These are phyloP conservation scores for Fusarium dlaminii DNA, from an alignment of 2,329 filamentous ascomycete genomes.

Conservation along the genomic window DNA sequence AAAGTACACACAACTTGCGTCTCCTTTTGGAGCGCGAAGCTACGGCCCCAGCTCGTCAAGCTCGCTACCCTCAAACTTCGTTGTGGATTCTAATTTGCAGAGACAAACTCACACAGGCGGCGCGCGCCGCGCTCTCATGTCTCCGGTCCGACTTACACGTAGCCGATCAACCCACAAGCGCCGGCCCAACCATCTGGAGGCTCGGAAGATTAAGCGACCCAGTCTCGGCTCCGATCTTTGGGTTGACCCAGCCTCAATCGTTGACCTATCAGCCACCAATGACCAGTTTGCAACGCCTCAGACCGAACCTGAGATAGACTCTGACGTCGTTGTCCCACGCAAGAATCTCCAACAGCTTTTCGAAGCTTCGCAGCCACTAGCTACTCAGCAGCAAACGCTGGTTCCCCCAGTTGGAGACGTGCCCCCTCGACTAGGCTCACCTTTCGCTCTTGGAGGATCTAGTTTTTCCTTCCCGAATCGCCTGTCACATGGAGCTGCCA, in stretches of 20 bases:
- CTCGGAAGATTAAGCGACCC: conserved; percentile 61
- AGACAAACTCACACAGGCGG: conserved; percentile 61
- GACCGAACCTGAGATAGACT: conserved; percentile 23
- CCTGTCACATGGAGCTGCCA: conserved; percentile 56
- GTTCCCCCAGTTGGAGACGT: conserved; percentile 47
- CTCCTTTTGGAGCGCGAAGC: conserved; percentile 66
- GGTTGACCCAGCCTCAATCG: conserved; percentile 53
- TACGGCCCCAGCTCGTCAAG: conserved; percentile 70
- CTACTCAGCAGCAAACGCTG: conserved; percentile 24
- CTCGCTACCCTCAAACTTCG: conserved; percentile 53
- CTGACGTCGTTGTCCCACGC: conserved; percentile 53
- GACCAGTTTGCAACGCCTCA: conserved; percentile 49
- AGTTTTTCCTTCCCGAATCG: conserved; percentile 71
- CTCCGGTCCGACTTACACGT: conserved; percentile 60
- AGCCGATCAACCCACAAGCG: conserved; percentile 67
- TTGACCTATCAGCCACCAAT: conserved; percentile 36
- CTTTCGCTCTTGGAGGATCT: conserved; percentile 60
- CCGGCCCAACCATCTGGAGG: conserved; percentile 60
- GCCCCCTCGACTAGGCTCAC: conserved; percentile 66
- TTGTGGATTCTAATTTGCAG: conserved; percentile 45
- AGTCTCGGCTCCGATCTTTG: conserved; percentile 65
- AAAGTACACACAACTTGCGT: conserved; percentile 56
- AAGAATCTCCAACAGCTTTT: conserved; percentile 55
- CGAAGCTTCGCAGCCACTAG: conserved; percentile 42
- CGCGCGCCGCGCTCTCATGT: conserved; percentile 60